Percentiles rank a stretch among this genome's conserved stretches.
Evolutionary conservation across 495 filamentous ascomycete genomes (phyloP).

Genomic region (Neurospora sp.): DNA sequence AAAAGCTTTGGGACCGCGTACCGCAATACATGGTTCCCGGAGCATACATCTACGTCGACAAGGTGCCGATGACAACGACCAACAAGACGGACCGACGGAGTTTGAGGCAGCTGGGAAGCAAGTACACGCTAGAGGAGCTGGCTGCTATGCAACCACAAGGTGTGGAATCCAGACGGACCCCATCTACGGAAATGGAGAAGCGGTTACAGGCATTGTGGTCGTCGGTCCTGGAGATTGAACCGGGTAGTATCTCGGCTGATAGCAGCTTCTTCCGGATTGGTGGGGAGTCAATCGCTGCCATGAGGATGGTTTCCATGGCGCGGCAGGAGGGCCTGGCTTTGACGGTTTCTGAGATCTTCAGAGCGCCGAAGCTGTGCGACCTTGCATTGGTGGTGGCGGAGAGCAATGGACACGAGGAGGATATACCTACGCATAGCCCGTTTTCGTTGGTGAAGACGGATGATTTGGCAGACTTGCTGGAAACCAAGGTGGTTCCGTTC

Average conservation of each 20-base stretch:
- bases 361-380: constrained; percentile 36
- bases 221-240: constrained; percentile 12
- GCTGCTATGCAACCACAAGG: not conserved
- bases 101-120: not conserved
- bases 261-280: constrained; percentile 56
- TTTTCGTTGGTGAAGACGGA: not conserved
- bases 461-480: not conserved
- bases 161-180: not conserved
- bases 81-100: constrained; percentile 39
- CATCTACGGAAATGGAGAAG: constrained; percentile 16
- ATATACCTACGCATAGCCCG: not conserved
- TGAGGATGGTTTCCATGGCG: constrained; percentile 53
- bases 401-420: not conserved
- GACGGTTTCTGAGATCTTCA: constrained; percentile 44
- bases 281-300: constrained; percentile 61
- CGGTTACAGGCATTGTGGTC: constrained; percentile 24
- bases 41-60: constrained; percentile 39
- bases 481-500: not conserved
- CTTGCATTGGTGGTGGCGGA: constrained; percentile 19
- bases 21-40: constrained; percentile 45
- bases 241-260: constrained; percentile 34
- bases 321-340: constrained; percentile 39
- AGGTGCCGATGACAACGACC: constrained; percentile 40
- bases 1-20: not conserved
- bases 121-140: not conserved